A percentile compares a stretch with the other conserved stretches of the same genome.
Evolutionary conservation across 2,329 filamentous ascomycete species (phyloP).

Genomic region (Calonectria pteridis): DNA sequence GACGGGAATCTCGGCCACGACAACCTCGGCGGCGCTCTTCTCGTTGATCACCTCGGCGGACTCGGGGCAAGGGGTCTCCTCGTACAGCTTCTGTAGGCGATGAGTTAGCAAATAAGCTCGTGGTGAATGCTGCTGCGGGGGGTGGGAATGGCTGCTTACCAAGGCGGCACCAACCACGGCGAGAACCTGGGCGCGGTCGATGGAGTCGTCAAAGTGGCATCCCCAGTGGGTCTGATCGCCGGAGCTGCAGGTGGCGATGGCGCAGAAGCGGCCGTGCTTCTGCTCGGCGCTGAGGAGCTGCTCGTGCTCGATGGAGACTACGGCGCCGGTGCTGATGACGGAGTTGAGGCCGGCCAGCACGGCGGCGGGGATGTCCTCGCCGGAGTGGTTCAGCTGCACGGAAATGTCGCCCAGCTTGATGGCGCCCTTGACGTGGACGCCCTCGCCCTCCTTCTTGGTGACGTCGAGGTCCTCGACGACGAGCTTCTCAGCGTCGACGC

Average conservation of each 20-base stretch:
- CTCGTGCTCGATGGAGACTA: background rate
- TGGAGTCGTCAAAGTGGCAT: background rate
- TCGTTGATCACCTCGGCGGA: background rate
- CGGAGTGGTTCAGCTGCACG: background rate
- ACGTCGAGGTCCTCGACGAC: background rate
- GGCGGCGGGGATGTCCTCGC: background rate
- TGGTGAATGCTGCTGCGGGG: background rate
- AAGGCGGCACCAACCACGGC: background rate
- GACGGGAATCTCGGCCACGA: background rate
- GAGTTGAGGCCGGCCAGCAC: constrained; percentile 2
- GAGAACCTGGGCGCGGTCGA: background rate
- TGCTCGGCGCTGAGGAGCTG: background rate
- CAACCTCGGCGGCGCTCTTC: background rate
- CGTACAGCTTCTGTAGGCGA: background rate
- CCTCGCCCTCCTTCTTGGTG: background rate
- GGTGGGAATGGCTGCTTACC: background rate
- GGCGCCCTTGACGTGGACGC: constrained; percentile 8
- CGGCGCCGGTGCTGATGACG: background rate
- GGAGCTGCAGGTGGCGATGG: background rate
- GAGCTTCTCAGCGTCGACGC: background rate
- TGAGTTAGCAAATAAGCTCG: background rate
- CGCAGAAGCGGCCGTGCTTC: constrained; percentile 11
- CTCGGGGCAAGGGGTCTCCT: background rate
- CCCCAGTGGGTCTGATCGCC: constrained; percentile 10
- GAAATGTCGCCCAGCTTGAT: constrained; percentile 7